phyloP scores from a whole-genome alignment of 1,139 yeast species.

The Suhomyces terraborum region DNA sequence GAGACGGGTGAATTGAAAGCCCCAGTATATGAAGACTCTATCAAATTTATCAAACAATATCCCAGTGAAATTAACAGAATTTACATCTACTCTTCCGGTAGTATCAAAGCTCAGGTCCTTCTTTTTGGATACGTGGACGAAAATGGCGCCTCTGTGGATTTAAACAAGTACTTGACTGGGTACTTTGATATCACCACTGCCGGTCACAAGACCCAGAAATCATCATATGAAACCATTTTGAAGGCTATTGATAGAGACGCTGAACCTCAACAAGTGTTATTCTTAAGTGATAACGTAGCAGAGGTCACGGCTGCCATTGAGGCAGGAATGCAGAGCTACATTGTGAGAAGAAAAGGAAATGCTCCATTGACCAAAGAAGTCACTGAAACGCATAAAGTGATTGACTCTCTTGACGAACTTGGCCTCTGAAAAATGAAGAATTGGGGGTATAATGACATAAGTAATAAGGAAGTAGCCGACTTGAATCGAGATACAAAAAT shows the following conservation, averaged over 20 bases:
- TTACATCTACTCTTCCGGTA: slow-evolving; percentile 90
- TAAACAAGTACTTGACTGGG: slow-evolving; percentile 57
- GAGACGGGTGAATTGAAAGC: slow-evolving; percentile 71
- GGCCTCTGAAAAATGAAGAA: neutral
- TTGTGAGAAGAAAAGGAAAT: slow-evolving; percentile 80
- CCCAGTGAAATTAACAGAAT: slow-evolving; percentile 31
- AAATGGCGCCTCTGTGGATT: slow-evolving; percentile 38
- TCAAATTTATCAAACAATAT: slow-evolving; percentile 52
- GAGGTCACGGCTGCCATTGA: slow-evolving; percentile 72
- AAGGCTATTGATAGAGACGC: slow-evolving; percentile 38
- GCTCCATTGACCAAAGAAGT: slow-evolving; percentile 47
- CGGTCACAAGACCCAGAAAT: slow-evolving; percentile 64
- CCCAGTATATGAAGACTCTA: slow-evolving; percentile 76
- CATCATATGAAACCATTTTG: slow-evolving; percentile 62
- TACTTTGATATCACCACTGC: slow-evolving; percentile 86
- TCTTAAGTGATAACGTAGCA: slow-evolving; percentile 71
- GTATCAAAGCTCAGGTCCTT: slow-evolving; percentile 80
- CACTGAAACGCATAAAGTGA: slow-evolving; percentile 4
- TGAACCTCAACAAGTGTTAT: slow-evolving; percentile 45
- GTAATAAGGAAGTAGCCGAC: no score
- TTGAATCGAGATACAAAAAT: no score
- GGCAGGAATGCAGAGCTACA: slow-evolving; percentile 61
- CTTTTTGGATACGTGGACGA: slow-evolving; percentile 64
- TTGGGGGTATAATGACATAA: no score
- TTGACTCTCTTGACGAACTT: slow-evolving; percentile 10